These are phyloP conservation scores for Hypholoma fasciculare DNA, from an alignment of 768 basidiomycete genomes.

Conservation along the genomic window DNA sequence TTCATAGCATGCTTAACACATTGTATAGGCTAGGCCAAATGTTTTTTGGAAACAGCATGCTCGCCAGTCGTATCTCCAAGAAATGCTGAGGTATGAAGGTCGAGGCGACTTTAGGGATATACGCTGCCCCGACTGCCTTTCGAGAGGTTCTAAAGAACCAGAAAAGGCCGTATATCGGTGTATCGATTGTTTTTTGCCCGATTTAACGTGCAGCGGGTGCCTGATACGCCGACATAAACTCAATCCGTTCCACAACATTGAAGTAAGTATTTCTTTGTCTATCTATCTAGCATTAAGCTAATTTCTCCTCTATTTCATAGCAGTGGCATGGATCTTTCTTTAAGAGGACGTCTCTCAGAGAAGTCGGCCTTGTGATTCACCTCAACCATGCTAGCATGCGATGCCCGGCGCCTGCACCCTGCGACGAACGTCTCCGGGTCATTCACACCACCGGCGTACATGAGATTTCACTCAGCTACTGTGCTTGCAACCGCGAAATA, in stretches of 20 bases:
- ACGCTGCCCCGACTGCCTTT: conserved; percentile 7
- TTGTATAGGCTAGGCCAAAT: too few species aligned
- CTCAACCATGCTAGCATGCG: background rate
- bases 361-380: conserved; percentile 1
- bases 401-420: background rate
- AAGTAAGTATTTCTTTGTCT: conserved; percentile 3
- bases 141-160: background rate
- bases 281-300: too few species aligned
- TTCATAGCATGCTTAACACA: too few species aligned
- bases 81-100: conserved; percentile 5
- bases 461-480: conserved; percentile 7
- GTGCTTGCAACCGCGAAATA: conserved; percentile 4
- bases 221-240: conserved; percentile 3
- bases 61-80: conserved; percentile 9
- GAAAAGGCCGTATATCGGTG: conserved; percentile 3
- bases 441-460: conserved; percentile 16
- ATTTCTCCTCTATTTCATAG: too few species aligned
- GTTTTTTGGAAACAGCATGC: conserved; percentile 7
- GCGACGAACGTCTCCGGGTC: conserved; percentile 5
- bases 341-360: background rate
- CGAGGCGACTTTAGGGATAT: conserved; percentile 1
- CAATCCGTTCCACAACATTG: conserved; percentile 4
- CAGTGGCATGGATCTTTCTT: background rate
- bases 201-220: background rate
- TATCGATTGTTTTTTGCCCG: conserved; percentile 7